Conservation (phyloP, 2,329 filamentous ascomycete genomes). For the Peltaster fructicola region DNA sequence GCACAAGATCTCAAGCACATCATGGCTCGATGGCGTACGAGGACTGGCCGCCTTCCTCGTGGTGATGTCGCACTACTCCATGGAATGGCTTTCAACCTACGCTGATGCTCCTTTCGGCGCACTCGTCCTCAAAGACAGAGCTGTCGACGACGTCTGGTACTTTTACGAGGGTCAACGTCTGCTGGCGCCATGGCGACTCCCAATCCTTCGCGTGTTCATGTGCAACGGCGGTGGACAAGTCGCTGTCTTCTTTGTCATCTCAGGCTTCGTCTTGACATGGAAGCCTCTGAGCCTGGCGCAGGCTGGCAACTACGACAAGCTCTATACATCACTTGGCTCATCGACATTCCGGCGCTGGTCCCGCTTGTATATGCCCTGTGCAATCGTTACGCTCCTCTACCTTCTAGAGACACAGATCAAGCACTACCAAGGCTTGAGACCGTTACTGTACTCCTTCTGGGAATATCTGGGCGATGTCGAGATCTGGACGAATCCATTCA, state of each 20-base stretch:
- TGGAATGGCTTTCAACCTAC: no score
- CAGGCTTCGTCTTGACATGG: constrained; percentile 1
- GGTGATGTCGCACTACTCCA: constrained; percentile 3
- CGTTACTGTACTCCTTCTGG: no score
- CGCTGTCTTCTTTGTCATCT: not conserved
- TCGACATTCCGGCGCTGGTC: not conserved
- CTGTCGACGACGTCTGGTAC: constrained; percentile 1
- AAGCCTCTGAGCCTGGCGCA: not conserved
- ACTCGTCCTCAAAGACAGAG: constrained; percentile 1
- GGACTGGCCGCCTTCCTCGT: constrained; percentile 4
- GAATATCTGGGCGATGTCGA: no score
- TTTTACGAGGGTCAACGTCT: constrained; percentile 1
- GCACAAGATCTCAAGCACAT: no score
- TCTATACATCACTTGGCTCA: not conserved
- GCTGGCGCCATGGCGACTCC: constrained; percentile 2
- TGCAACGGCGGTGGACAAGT: not conserved
- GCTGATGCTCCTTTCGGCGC: constrained; percentile 4
- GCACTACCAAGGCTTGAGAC: no score
- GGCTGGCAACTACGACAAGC: not conserved
- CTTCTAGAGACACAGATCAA: no score
- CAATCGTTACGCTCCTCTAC: constrained; percentile 2
- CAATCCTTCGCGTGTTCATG: not conserved
- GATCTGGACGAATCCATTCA: constrained; percentile 2
- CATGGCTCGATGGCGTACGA: constrained; percentile 4
- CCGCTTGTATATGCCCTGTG: constrained; percentile 2